phyloP scores from a whole-genome alignment of 2,329 filamentous ascomycete species.

The Xylariaceae sp. region DNA sequence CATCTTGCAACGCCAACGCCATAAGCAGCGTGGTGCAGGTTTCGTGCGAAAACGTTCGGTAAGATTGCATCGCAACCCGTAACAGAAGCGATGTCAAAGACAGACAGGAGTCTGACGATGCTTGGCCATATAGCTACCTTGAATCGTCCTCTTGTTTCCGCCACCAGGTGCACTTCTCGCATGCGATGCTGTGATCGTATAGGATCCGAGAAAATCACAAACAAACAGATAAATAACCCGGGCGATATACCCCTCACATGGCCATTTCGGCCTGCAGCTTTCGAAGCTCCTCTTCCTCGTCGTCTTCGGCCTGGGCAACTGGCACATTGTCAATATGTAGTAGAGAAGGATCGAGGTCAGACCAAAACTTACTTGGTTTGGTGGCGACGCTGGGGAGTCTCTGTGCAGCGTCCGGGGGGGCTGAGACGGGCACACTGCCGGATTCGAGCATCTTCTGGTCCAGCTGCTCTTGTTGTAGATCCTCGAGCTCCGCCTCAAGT shows the following conservation, averaged over 20 bases:
- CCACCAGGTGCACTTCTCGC: conserved; percentile 6
- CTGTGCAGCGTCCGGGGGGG: conserved; percentile 61
- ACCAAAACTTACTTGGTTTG: conserved; percentile 65
- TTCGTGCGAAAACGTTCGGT: conserved; percentile 1
- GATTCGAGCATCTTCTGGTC: conserved; percentile 93
- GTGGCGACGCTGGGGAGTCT: conserved; percentile 71
- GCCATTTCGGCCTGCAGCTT: conserved; percentile 97
- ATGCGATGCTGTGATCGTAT: conserved; percentile 16
- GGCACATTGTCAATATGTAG: conserved; percentile 11
- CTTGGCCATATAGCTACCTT: too few relatives aligned
- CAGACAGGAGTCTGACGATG: too few relatives aligned
- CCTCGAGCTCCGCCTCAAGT: conserved; percentile 78
- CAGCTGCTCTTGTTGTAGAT: conserved; percentile 85
- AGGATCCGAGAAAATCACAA: conserved; percentile 11
- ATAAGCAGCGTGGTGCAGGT: conserved; percentile 8
- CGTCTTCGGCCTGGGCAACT: conserved; percentile 62
- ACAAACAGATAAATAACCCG: conserved; percentile 5
- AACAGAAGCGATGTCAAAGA: not conserved
- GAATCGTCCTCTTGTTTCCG: not conserved
- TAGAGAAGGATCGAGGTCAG: not conserved
- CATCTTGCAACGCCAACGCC: conserved; percentile 31
- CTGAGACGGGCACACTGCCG: conserved; percentile 70
- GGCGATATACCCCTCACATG: conserved; percentile 57
- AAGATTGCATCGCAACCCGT: conserved; percentile 3
- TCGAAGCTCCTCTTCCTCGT: conserved; percentile 91